Percentiles rank a stretch among this genome's conserved stretches.
Evolutionary conservation across 2,329 filamentous ascomycete species (phyloP).

Genomic region (Penicillium sp.): DNA sequence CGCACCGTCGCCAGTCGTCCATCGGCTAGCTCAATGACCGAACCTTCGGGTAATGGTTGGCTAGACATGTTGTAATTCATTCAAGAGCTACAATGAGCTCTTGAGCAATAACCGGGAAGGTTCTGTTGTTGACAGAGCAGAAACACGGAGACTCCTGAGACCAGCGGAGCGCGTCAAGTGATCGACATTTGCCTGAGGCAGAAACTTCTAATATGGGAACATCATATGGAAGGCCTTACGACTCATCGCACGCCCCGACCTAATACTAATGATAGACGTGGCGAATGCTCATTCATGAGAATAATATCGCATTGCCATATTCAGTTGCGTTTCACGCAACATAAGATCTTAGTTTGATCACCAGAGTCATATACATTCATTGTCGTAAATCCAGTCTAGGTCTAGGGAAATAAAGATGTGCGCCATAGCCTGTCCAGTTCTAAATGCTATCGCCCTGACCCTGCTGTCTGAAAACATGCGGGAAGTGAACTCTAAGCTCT

Average conservation of each 20-base stretch:
- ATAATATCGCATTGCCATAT: not conserved
- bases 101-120: constrained; percentile 10
- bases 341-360: not conserved
- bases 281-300: not conserved
- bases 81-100: constrained; percentile 14
- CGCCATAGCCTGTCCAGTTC: constrained; percentile 1
- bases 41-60: constrained; percentile 52
- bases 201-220: not conserved
- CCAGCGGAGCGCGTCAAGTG: constrained; percentile 13
- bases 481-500: constrained; percentile 72
- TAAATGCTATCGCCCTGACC: constrained; percentile 6
- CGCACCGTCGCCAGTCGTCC: constrained; percentile 72
- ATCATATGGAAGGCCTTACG: no score
- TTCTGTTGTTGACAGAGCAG: constrained; percentile 7
- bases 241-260: not conserved
- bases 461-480: constrained; percentile 73
- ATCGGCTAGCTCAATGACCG: constrained; percentile 74
- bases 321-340: not conserved
- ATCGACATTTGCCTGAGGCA: constrained; percentile 20
- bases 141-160: constrained; percentile 16
- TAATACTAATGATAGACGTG: not conserved
- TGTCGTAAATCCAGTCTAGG: constrained; percentile 6
- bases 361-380: constrained; percentile 3
- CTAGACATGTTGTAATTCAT: constrained; percentile 17
- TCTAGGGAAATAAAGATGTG: constrained; percentile 4